Conservation (phyloP, 352 stramenopile species). For the Blastocystis sp. region DNA sequence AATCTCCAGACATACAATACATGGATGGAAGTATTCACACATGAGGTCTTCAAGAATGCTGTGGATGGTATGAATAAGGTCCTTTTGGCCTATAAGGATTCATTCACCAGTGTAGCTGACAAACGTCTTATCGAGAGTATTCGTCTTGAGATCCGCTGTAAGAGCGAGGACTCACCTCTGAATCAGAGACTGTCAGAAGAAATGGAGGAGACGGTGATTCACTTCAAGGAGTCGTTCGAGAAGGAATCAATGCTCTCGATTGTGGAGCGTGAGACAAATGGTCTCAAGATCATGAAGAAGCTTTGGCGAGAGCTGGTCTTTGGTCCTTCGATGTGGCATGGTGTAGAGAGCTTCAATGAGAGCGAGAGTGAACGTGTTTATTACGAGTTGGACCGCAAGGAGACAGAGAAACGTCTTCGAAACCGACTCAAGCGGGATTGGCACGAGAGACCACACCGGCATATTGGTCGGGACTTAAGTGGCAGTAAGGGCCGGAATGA, state of each 20-base stretch:
- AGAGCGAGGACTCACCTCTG: slow-evolving; percentile 16
- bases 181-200: background rate
- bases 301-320: slow-evolving; percentile 58
- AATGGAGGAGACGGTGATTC: background rate
- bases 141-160: background rate
- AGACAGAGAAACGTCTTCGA: slow-evolving; percentile 56
- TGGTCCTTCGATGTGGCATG: slow-evolving; percentile 60
- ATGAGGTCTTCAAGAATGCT: slow-evolving; percentile 9
- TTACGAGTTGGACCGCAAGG: slow-evolving; percentile 56
- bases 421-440: slow-evolving; percentile 60
- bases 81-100: background rate
- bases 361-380: slow-evolving; percentile 40
- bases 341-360: slow-evolving; percentile 17
- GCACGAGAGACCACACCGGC: slow-evolving; percentile 52
- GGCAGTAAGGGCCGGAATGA: background rate
- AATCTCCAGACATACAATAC: slow-evolving; percentile 30
- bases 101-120: background rate
- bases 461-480: slow-evolving; percentile 8
- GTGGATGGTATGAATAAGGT: slow-evolving; percentile 49
- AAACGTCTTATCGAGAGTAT: background rate
- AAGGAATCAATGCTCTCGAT: slow-evolving; percentile 52
- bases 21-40: slow-evolving; percentile 2
- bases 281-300: slow-evolving; percentile 62
- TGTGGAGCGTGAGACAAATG: slow-evolving; percentile 59
- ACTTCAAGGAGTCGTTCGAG: slow-evolving; percentile 32